Evolutionary conservation across 306 rosid species (phyloP), one percentile per base, ranked within the genome.

Genomic region (Betula pendula): DNA sequence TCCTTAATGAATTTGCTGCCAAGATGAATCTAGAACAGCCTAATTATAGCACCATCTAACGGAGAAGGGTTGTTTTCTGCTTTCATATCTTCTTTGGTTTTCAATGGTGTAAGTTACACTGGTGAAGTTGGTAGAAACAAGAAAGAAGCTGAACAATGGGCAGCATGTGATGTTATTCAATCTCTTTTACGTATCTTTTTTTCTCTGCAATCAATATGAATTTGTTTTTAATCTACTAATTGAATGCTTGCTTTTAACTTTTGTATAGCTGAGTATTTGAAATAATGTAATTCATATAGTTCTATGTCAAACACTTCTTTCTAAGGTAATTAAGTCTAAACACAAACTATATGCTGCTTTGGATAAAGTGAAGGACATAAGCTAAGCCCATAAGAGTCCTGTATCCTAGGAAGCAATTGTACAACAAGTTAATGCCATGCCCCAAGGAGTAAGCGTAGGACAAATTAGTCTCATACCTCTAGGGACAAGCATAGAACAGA

Each of bases 121-220:
- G 85, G 95, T 33, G 74, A 74, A 63, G 45, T 40, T 29, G 73
- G 85, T 35, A 80, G 49, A 79, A 86, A 6, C 62, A 89, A 89
- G 82, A 92, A 81, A 81, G 90, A 88, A 29, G 94, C 97, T 14
- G 90, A 88, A 80, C 87, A 82, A 72, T 82, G 79, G 74, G 93
- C 88, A 20, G 95, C 93, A 25, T 84, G 83, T 48, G 81, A 77
- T 15, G 86, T 75, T 60, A 80, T 88, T 81, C 44, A 80, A 55
- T 81, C 93, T 12, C 84, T 82, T 58, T 27, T 88, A 3, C 91
- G 97, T 92, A 85, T 71, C n/a, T 44, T 14, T 70, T 70, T 81
- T 71, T 65, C 44, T 17, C 25, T 44, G 59, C 47, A 5, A n/a
- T 27, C 48, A 68, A 62, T 12, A 47, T 71, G 75, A 50, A 43